These are phyloP conservation scores for Claviceps sp. DNA, from an alignment of 2,329 filamentous ascomycete species.

Conservation along the genomic window DNA sequence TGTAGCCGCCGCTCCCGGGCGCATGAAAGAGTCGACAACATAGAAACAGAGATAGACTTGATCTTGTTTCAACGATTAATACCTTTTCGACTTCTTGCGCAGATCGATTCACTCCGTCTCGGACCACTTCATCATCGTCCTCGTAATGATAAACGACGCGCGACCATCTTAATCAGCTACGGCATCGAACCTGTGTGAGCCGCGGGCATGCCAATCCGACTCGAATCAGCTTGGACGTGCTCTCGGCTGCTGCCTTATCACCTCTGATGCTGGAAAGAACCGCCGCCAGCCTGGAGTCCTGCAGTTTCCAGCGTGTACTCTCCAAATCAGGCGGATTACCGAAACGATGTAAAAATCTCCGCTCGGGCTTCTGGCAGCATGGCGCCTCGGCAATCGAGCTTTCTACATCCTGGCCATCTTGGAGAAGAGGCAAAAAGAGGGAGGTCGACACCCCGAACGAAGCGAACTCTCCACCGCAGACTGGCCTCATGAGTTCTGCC, in stretches of 20 bases:
- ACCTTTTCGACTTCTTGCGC: background rate
- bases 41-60: background rate
- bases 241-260: constrained; percentile 4
- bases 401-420: constrained; percentile 26
- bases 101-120: background rate
- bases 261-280: constrained; percentile 44
- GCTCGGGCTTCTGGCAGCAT: constrained; percentile 41
- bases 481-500: constrained; percentile 28
- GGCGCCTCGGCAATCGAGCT: constrained; percentile 37
- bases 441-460: constrained; percentile 9
- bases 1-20: background rate
- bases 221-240: constrained; percentile 7
- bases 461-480: constrained; percentile 12
- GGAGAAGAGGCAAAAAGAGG: constrained; percentile 14
- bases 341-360: constrained; percentile 30
- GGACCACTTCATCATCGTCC: background rate
- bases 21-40: background rate
- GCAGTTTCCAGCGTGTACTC: constrained; percentile 39
- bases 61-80: background rate
- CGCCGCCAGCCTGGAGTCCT: constrained; percentile 41
- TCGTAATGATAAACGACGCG: background rate
- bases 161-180: background rate
- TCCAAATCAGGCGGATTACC: constrained; percentile 22
- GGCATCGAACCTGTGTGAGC: background rate
- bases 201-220: constrained; percentile 13